Base-by-base conservation (phyloP, 306 rosid species). In the Inga oerstediana region DNA sequence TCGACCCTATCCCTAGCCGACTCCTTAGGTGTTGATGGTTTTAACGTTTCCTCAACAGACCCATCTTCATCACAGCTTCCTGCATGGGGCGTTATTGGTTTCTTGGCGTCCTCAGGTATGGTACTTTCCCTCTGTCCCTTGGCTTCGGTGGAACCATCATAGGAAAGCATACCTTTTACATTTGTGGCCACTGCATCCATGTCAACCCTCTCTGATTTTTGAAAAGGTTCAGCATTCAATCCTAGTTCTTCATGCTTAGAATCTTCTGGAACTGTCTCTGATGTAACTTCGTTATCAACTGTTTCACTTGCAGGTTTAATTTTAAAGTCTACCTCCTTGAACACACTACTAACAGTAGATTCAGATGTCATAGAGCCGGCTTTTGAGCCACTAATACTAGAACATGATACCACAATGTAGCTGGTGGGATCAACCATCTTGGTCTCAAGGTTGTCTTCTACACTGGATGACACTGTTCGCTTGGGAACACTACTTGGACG, bases 401-500 rank as follows among this genome's bases (percentile, higher is more conserved):
- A 75, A 79, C 88, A 88, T 81, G 84, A 66, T 82, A 89, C 95
- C 17, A 77, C 81, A 7, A 79, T 61, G 74, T 76, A 92, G 87
- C 92, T 84, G 34, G 88, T 86, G 70, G 86, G 91, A 85, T 92
- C 93, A 24, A 85, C 94, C 87, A 84, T 90, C 89, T 88, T 92
- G 70, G 94, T 94, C 81, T 90, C 97, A 56, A 91, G 93, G 77
- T 79, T 89, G 78, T 90, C 94, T 78, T 94, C 98, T 64, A 89
- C 80, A 76, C 83, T 78, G 80, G 85, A 81, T 13, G 88, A 81
- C 49, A 74, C 80, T 45, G 81, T 77, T 58, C 79, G 82, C 34
- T 82, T 81, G 1, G 85, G 83, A 27, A 75, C 72, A 80, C 79
- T 80, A 64, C 85, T 80, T 27, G 79, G 80, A n/a, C 67, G 84